Base-by-base conservation (phyloP, 257 asterid genomes). In the Cruciata laevipes region DNA sequence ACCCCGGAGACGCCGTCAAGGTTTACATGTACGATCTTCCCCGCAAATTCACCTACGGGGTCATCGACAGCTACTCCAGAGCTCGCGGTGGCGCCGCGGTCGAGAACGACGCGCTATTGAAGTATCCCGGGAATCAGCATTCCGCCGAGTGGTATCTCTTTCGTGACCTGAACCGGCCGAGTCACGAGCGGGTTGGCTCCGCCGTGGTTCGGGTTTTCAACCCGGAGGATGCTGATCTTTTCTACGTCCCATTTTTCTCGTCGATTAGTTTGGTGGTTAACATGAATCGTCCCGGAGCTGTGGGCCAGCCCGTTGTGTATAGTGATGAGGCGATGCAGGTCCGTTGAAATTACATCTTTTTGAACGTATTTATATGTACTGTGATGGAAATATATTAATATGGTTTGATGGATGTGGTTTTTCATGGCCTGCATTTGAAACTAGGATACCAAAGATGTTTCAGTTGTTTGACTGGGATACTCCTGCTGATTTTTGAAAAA, bases 121-220 rank as follows among this genome's bases (percentile, higher is more conserved):
- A 87, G 86, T 94, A 94, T 73, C 99, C 99, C 1, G 97, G 97
- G 56, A 79, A 90, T 75, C 99, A 90, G 84, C 99, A 94, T 77
- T 79, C 95, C 1, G 97, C 93, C 21, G 99, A 94, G 83, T 94
- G 99, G 97, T 78, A 87, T 75, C 78, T 94, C 74, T 94, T 90
- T 47, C 69, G 83, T 40, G 95, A 91, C 78, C 73, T 94, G 67
- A 84, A 70, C 61, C 85, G 85, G 16, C 78, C 88, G 81, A 65
- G 75, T 66, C 71, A 73, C 77, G 55, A 81, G 60, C 65, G 96
- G 74, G 67, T 61, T 81, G 75, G 74, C 49, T 71, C 91, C 79
- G 32, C 83, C 68, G 52, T 77, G 23, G 51, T 55, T 71, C 76
- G 85, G 79, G 99, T 87, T 58, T 21, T 73, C 75, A 80, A 94